Base-by-base conservation (phyloP, 169 alveolate genomes). In the Cystoisospora suis region DNA sequence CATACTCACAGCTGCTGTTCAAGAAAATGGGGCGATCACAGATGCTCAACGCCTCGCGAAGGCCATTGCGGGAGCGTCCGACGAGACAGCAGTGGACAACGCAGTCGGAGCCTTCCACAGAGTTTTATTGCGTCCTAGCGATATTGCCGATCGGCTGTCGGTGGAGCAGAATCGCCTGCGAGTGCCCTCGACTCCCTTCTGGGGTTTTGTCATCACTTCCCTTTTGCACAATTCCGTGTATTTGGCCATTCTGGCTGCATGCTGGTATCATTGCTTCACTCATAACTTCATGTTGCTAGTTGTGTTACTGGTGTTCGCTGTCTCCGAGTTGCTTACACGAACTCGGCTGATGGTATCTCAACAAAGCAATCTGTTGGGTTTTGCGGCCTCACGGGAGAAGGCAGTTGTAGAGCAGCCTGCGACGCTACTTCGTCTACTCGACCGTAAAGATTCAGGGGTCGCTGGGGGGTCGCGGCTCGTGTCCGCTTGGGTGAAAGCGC, bases 221-320 rank as follows among this genome's bases (percentile, higher is more conserved):
- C 34, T 86, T 20, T 1, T 59, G 29, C 80, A 45, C 15, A 77
- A 65, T 40, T 81, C 72, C 34, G 61, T 61, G 40, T 86, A 86
- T 56, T 45, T 86, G 1, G 72, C 75, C 32, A 38, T 47, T 0
- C 83, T 59, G 3, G 36, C 47, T 32, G 81, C 83, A 47, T 36
- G 44, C 3, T 86, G 90, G 90, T 61, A 61, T 29, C 47, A 59
- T 27, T 9, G 69, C 27, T 86, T 86, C 65, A 12, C 81, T 34
- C 38, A 32, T 36, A 86, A 86, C 70, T n/a, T 34, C 49, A 61
- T 86, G 44, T 69, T 59, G 6, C 45, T 38, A 36, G 47, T 17
- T 27, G 32, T 65, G n/a, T 72, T 86, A 32, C 85, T 86, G 34
- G 77, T 45, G 61, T 61, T 86, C 44, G 83, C 75, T 46, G 45